phyloP scores from a whole-genome alignment of 345 rosid species.

The Anastatica hierochuntica region DNA sequence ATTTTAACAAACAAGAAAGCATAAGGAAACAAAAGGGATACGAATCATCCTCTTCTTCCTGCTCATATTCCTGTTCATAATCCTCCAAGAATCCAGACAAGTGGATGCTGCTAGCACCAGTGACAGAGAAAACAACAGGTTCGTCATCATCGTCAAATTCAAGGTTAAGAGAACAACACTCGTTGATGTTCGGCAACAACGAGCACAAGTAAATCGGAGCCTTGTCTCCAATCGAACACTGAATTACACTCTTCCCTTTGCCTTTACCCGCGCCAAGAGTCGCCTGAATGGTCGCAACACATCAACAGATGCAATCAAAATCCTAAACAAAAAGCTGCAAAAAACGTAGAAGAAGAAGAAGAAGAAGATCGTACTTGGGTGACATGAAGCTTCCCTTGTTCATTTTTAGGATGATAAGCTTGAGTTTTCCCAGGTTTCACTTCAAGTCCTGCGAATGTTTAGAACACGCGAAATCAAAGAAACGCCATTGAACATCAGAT shows the following conservation, averaged over 20 bases:
- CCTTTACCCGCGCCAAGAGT: conserved; percentile 73
- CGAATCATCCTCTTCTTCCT: conserved; percentile 60
- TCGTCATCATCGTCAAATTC: conserved; percentile 68
- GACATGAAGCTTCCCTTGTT: conserved; percentile 56
- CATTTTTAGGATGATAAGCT: conserved; percentile 46
- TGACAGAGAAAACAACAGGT: conserved; percentile 56
- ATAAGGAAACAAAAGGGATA: conserved; percentile 48
- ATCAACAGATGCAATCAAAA: too few relatives aligned
- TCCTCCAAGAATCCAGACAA: conserved; percentile 66
- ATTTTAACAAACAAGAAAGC: conserved; percentile 5
- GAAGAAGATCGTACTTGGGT: too few relatives aligned
- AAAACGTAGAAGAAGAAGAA: too few relatives aligned
- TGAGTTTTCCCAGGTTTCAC: conserved; percentile 79
- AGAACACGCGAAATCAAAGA: too few relatives aligned
- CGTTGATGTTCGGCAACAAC: conserved; percentile 54
- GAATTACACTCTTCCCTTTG: conserved; percentile 54
- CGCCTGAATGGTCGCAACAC: too few relatives aligned
- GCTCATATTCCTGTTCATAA: conserved; percentile 38
- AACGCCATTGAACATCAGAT: background rate
- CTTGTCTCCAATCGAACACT: conserved; percentile 58
- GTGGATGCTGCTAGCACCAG: conserved; percentile 85
- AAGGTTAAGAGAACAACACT: conserved; percentile 67
- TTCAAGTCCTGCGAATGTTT: conserved; percentile 43
- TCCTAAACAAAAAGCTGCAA: too few relatives aligned
- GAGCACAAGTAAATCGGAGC: conserved; percentile 64